Conservation (phyloP, 2,329 filamentous ascomycete species). For the Colletotrichum sp. region DNA sequence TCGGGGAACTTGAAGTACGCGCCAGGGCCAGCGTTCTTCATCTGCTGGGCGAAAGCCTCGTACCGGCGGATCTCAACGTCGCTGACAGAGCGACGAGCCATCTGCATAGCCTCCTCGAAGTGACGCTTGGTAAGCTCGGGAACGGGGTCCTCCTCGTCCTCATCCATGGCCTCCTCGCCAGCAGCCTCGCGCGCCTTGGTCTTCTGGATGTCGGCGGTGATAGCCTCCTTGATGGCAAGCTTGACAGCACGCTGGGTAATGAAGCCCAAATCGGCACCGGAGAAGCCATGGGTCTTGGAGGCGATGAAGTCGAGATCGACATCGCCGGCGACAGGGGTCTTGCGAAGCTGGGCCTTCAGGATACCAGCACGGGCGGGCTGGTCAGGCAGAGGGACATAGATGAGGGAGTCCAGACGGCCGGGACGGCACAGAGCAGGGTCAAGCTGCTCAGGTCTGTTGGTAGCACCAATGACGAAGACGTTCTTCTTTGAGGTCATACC, state of each 20-base stretch:
- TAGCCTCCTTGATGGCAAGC: conserved; percentile 98
- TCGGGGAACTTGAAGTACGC: conserved; percentile 98
- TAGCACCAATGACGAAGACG: conserved; percentile 98
- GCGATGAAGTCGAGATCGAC: conserved; percentile 93
- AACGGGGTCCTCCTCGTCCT: conserved; percentile 88
- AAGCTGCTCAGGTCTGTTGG: conserved; percentile 97
- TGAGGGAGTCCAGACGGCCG: conserved; percentile 96
- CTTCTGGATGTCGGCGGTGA: conserved; percentile 86
- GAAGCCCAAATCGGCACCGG: conserved; percentile 98
- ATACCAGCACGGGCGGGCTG: conserved; percentile 89
- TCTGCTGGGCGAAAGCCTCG: conserved; percentile 97
- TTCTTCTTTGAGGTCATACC: conserved; percentile 99
- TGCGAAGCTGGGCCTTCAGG: conserved; percentile 94
- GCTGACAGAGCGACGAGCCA: conserved; percentile 89
- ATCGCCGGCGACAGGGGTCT: conserved; percentile 89
- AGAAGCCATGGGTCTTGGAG: conserved; percentile 97
- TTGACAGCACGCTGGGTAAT: conserved; percentile 99
- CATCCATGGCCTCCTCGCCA: conserved; percentile 84
- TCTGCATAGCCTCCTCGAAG: conserved; percentile 98
- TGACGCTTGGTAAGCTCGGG: conserved; percentile 95
- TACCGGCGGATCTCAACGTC: conserved; percentile 98
- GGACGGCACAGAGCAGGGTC: conserved; percentile 98
- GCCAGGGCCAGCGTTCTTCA: conserved; percentile 97
- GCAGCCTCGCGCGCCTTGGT: conserved; percentile 87
- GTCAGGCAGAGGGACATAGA: conserved; percentile 97